Conservation (phyloP, 495 filamentous ascomycete genomes). For the Parmelia sp. region DNA sequence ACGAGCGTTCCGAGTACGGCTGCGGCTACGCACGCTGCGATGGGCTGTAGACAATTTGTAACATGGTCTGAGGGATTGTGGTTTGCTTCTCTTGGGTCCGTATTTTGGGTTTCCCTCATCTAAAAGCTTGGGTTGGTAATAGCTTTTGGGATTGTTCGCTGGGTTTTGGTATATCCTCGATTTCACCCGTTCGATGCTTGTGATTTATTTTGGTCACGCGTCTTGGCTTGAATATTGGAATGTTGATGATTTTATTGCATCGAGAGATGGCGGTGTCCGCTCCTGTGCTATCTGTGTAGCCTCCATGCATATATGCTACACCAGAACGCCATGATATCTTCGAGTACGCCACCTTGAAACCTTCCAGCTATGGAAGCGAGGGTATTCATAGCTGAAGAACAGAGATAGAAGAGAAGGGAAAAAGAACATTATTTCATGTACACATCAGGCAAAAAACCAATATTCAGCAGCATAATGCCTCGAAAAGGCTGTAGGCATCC, state of each 20-base stretch:
- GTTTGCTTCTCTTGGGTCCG: not conserved
- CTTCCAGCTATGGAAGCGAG: conserved; percentile 13
- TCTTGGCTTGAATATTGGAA: not conserved
- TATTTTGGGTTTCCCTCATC: not conserved
- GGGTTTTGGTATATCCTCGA: not conserved
- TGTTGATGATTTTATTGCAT: not conserved
- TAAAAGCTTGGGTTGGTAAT: not conserved
- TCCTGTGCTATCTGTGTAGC: not conserved
- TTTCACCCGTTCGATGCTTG: not conserved
- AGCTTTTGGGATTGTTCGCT: not conserved
- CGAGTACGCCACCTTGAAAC: not conserved
- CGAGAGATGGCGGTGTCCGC: not conserved
- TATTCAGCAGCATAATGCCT: conserved; percentile 83
- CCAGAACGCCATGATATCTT: not conserved
- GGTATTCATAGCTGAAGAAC: not conserved
- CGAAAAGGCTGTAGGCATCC: conserved; percentile 49
- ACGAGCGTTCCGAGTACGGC: not conserved
- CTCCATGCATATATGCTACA: not conserved
- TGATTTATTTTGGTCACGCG: no score
- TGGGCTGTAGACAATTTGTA: not conserved
- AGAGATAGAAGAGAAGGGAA: not conserved
- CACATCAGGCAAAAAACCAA: conserved; percentile 38
- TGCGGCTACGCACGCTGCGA: not conserved
- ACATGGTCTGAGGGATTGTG: not conserved
- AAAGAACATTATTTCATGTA: not conserved